Base-by-base conservation (phyloP, 2,329 filamentous ascomycete species). In the Colletotrichum lentis region DNA sequence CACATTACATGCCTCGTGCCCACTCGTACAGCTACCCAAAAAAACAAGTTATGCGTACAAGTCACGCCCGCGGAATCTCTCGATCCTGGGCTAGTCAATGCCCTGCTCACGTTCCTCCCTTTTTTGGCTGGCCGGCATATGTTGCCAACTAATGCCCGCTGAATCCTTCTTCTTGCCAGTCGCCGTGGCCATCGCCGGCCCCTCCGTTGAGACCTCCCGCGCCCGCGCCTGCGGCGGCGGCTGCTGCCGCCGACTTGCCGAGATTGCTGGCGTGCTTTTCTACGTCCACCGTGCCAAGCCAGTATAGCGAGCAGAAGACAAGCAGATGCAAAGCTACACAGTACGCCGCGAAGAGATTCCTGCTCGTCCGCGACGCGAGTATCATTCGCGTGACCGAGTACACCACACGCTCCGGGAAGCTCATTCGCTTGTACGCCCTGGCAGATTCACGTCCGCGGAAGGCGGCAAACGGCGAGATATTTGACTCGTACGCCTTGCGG, bases 391-490 rank as follows among this genome's bases (percentile, higher is more conserved):
- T 97, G 61, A 97, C 86, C 41, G 94, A 94, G 79, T 97, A 97
- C 4, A 99, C 91, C 55, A 93, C 88, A 46, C 96, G 86, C 79
- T 99, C 96, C 0, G 94, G 94, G 10, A 97, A 82, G 74, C 90
- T 95, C 94, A 99, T 97, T 49, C 94, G 89, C 75, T 94, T 93
- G 79, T 97, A 94, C 1, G 95, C 96, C 55, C 96, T 86, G 7
- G 93, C 91, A 44, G 92, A 94, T 80, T 99, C 96, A 59, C 95
- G 88, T n/a, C 95, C 94, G 52, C 95, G 86, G 82, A 99, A 99
- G 3, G 94, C 94, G 31, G 95, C 94, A 77, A 99, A 99, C 0
- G 96, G 96, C 12, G 94, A 97, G 56, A 99, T 91, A 75, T 96
- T 97, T 49, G 92, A 92, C 81, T 99, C 96, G 80, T 99, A 99